Percentiles rank a stretch among this genome's conserved stretches.
Conservation (phyloP, 225 moss, liverwort and hornwort genomes). For the Climacium dendroides region DNA sequence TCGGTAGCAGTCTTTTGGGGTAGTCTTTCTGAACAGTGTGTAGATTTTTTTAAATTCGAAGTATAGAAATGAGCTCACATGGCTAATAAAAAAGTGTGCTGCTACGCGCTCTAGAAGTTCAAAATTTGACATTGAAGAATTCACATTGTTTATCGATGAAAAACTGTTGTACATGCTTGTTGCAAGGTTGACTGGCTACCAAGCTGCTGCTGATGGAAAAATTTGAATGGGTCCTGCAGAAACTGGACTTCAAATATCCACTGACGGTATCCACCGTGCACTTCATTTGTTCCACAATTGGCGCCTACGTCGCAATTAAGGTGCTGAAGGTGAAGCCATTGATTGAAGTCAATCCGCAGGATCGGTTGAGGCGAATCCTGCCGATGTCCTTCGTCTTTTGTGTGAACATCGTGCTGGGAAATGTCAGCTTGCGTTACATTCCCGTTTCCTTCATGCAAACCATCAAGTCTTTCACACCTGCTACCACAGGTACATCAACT, state of each 20-base stretch:
- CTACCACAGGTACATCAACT: slow-evolving; percentile 47
- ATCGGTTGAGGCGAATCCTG: slow-evolving; percentile 47
- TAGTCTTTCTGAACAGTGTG: too few species aligned
- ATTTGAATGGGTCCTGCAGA: slow-evolving; percentile 6
- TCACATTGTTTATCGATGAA: not conserved
- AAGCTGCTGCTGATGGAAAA: not conserved
- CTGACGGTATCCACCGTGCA: slow-evolving; percentile 70
- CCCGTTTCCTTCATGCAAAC: slow-evolving; percentile 90
- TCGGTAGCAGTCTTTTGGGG: not conserved
- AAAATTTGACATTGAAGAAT: not conserved
- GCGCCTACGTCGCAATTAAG: slow-evolving; percentile 47
- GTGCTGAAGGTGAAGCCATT: slow-evolving; percentile 57
- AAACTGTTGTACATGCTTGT: not conserved
- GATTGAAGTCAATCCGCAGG: slow-evolving; percentile 59
- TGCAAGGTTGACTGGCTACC: not conserved
- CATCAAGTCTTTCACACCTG: slow-evolving; percentile 79
- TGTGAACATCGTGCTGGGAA: slow-evolving; percentile 68
- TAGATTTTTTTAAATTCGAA: not conserved
- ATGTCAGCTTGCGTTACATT: slow-evolving; percentile 65
- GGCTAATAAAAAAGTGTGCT: not conserved
- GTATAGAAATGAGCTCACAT: not conserved
- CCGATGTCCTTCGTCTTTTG: slow-evolving; percentile 78
- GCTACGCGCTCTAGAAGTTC: not conserved
- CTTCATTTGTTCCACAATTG: slow-evolving; percentile 58
- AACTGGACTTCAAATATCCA: slow-evolving; percentile 76